Base-by-base conservation (phyloP, 1,139 yeast species). In the Pichia sp. region DNA sequence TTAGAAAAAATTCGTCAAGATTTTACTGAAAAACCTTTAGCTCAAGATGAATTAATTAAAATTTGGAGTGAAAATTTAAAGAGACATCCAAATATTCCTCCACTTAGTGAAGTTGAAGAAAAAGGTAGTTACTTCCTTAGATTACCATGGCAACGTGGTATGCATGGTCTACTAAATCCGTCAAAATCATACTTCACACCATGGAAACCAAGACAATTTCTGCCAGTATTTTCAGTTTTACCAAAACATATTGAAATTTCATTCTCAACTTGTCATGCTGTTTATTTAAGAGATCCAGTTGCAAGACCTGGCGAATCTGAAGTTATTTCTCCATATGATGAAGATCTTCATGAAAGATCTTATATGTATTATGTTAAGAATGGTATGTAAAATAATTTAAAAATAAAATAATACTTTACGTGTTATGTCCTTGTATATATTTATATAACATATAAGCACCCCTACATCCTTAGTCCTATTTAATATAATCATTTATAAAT, bases 301-400 rank as follows among this genome's bases (percentile, higher is more conserved):
- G 96, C 98, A 14, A 81, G 98, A 70, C 97, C 98, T 14, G 98
- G 96, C 48, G 91, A 87, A 65, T 87, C 97, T 33, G 99, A 93
- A 73, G 96, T 93, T 53, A 88, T 93, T 56, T 77, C 96, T 49
- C 99, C 99, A 51, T 88, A 86, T 72, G 84, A 86, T 46, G 76
- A 83, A 58, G 85, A 84, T 58, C 83, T 84, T 61, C 98, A 93
- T 66, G 95, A 91, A 72, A 83, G 96, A 70, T 96, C 98, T 43
- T 91, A 87, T 75, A 87, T 90, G 95, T 90, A 85, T 79, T 93
- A 93, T 71, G 83, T 83, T 55, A 83, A 95, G 74, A 84, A 81
- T 66, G 87, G 88, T 60, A 73, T 80, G 81, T 83, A 47, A 42
- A 47, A 29, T 11, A 28, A n/a, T 6, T 19, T 7, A 9, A 19